Base-by-base conservation (phyloP, 208 protist genomes). In the Crithidia bombi region DNA sequence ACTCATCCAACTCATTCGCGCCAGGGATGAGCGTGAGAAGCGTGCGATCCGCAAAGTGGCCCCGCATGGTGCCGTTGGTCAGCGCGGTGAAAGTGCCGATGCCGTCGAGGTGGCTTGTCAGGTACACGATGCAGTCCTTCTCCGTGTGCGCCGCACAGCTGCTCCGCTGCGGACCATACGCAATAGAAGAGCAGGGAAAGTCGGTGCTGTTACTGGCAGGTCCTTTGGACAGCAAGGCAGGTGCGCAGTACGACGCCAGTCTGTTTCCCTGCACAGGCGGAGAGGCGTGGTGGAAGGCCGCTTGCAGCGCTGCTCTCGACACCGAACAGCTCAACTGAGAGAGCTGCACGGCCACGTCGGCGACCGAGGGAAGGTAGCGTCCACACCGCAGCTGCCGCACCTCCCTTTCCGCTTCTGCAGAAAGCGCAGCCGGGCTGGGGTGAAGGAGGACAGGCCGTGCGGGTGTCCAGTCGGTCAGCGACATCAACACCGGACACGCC, bases 41-140 rank as follows among this genome's bases (percentile, higher is more conserved):
- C 17, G 87, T 91, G 47, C 90, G 87, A 54, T 95, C 90, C 61
- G 91, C 82, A 59, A 95, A 95, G 63, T 84, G 79, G 64, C 75
- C 86, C 14, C 90, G 87, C 28, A 91, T 68, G 32, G 80, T 85
- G 41, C 90, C 90, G 81, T 95, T 95, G 21, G 85, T 91, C 17
- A 92, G 74, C 0, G 90, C 90, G 5, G 86, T 85, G 69, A 95
- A 95, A 51, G 68, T 89, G 36, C 87, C 90, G 11, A 95, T 74
- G 32, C 80, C 86, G 17, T 93, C 87, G n/a, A 95, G 77, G 11
- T 69, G 81, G 33, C 68, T 87, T 23, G 90, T 90, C 33, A 91
- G 51, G 62, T 80, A 82, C 15, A 91, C 69, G 12, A 91, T 73
- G 28, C 57, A 7, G 69, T 77, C 54, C 56, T 78, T 9, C 32